These are phyloP conservation scores for Coniella lustricola DNA, from an alignment of 2,329 filamentous ascomycete species.

Conservation along the genomic window DNA sequence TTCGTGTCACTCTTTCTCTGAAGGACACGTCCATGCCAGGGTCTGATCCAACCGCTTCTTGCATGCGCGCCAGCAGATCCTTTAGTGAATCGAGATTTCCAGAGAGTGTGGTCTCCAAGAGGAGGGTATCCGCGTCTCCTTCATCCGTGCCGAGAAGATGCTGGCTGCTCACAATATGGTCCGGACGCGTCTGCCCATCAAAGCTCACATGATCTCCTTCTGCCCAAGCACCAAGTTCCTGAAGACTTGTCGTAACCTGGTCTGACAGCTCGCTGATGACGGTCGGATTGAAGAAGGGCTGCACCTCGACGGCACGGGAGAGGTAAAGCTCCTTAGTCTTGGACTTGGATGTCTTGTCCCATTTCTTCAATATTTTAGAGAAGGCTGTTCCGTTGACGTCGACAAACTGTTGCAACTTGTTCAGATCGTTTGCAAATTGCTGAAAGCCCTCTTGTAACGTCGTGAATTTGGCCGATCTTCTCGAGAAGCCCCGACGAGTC, in stretches of 20 bases:
- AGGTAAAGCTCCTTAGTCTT: slow-evolving; percentile 97
- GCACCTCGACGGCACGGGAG: slow-evolving; percentile 90
- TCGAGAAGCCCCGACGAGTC: slow-evolving; percentile 70
- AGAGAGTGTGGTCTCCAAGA: slow-evolving; percentile 78
- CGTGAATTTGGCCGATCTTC: slow-evolving; percentile 87
- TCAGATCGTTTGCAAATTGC: slow-evolving; percentile 91
- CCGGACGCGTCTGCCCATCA: slow-evolving; percentile 42
- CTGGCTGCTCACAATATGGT: slow-evolving; percentile 60
- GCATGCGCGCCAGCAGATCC: slow-evolving; percentile 74
- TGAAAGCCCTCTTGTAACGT: slow-evolving; percentile 95
- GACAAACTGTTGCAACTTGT: slow-evolving; percentile 97
- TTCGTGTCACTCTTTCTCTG: slow-evolving; percentile 74
- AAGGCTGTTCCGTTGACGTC: slow-evolving; percentile 97
- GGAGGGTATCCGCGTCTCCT: slow-evolving; percentile 79
- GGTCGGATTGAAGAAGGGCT: slow-evolving; percentile 95
- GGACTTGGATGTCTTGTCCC: slow-evolving; percentile 99
- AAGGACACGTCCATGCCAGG: slow-evolving; percentile 44
- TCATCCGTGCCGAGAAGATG: slow-evolving; percentile 71
- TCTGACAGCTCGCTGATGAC: slow-evolving; percentile 96
- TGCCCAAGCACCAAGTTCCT: slow-evolving; percentile 93
- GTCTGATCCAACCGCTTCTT: slow-evolving; percentile 31
- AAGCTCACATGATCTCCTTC: slow-evolving; percentile 92
- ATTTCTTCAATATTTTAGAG: slow-evolving; percentile 98
- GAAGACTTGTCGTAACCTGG: slow-evolving; percentile 89
- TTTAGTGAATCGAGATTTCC: slow-evolving; percentile 71